Percentiles rank a stretch among this genome's conserved stretches.
Conservation (phyloP, 2,329 filamentous ascomycete species). For the Aspergillus versicolor region DNA sequence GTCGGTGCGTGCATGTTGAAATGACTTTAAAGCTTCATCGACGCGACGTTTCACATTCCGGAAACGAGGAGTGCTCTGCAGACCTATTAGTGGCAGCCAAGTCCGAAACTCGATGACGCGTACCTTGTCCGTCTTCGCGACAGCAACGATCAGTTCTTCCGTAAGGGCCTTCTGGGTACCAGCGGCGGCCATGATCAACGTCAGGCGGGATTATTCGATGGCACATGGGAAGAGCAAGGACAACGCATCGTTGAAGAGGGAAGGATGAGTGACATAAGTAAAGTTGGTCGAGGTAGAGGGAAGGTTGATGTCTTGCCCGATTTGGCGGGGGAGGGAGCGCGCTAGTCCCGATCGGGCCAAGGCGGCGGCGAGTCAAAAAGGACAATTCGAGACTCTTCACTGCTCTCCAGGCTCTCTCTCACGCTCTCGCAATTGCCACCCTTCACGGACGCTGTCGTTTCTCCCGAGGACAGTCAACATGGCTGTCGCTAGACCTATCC, state of each 20-base stretch:
- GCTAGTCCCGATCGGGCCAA: constrained; percentile 28
- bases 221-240: not conserved
- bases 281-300: not conserved
- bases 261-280: not conserved
- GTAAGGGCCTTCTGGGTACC: constrained; percentile 64
- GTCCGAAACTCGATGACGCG: constrained; percentile 7
- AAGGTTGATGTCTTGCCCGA: constrained; percentile 10
- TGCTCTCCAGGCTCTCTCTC: not conserved
- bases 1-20: constrained; percentile 64
- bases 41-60: constrained; percentile 31
- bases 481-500: constrained; percentile 82
- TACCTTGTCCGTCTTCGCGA: constrained; percentile 58
- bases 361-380: constrained; percentile 16
- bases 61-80: constrained; percentile 30
- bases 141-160: constrained; percentile 67
- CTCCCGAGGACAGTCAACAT: constrained; percentile 50
- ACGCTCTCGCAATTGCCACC: not conserved
- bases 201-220: not conserved
- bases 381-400: constrained; percentile 3
- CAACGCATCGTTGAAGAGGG: constrained; percentile 4
- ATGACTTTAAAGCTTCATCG: constrained; percentile 35
- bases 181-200: constrained; percentile 65
- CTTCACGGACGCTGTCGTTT: constrained; percentile 10
- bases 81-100: constrained; percentile 10
- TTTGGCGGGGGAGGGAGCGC: constrained; percentile 15